phyloP scores from a whole-genome alignment of 768 basidiomycete genomes.

The Termitomyces sp. region DNA sequence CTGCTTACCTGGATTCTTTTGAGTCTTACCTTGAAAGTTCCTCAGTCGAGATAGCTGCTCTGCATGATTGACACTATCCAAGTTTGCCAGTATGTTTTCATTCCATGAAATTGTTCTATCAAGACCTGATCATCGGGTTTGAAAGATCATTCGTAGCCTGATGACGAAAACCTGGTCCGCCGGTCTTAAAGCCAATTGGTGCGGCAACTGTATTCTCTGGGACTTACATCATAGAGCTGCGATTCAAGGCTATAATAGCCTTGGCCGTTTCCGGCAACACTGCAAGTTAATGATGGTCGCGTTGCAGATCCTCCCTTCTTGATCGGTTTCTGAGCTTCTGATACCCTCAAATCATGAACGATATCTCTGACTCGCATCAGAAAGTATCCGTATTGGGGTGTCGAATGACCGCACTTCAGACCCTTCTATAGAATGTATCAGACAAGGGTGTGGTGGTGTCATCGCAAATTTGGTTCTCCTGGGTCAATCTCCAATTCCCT shows the following conservation, averaged over 20 bases:
- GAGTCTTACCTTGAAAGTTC: constrained; percentile 53
- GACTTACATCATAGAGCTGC: background rate
- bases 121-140: background rate
- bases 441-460: background rate
- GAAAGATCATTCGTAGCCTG: background rate
- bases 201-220: background rate
- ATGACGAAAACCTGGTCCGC: background rate
- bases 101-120: background rate
- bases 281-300: background rate
- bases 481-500: background rate
- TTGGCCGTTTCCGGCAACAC: background rate
- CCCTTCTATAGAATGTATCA: background rate
- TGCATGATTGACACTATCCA: constrained; percentile 47
- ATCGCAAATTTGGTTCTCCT: background rate
- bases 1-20: constrained; percentile 56
- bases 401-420: background rate
- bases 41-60: constrained; percentile 52
- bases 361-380: background rate
- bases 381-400: background rate
- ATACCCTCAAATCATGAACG: background rate
- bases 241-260: background rate
- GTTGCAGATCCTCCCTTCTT: background rate
- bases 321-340: background rate
- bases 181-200: background rate
- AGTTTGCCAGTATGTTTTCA: background rate